Base-by-base conservation (phyloP, 768 basidiomycete genomes). In the Hypholoma fasciculare region DNA sequence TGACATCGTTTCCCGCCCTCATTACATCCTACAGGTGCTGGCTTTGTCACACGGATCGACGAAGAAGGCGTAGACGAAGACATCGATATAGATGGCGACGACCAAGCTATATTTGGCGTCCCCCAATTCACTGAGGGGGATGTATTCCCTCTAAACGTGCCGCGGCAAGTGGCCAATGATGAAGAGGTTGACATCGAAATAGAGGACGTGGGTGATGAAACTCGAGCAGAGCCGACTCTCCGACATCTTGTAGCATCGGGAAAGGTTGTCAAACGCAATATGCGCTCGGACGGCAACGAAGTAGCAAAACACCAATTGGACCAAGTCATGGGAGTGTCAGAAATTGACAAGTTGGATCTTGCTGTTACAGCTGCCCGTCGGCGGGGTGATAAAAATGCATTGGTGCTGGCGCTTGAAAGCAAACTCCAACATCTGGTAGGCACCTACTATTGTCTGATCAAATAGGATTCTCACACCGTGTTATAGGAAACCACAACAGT, bases 101-200 rank as follows among this genome's bases (percentile, higher is more conserved):
- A 91, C 66, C 79, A 85, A 54, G 80, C 67, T 3, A 64, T 79
- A 1, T 94, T 84, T 65, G 91, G 91, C 1, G 81, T 82, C 16
- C 78, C 81, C 0, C 92, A 94, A 66, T 94, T 94, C 68, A 87
- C 85, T 9, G 90, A 92, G 69, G 78, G 78, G 2, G 91, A 93
- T 64, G 74, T 92, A 36, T 71, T 89, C 12, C 75, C 74, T 49
- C 68, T 71, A 2, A 63, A 68, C 37, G 54, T 50, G 8, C 59
- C 52, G n/a, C 57, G 63, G 7, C 65, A 39, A 16, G 56, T 63
- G n/a, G 67, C 65, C 23, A 63, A 71, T 19, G 72, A 76, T 5
- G 74, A 71, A 57, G 78, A 80, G 17, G 69, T 68, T 3, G 76
- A 81, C 19, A 67, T 79, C 20, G 79, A 82, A 27, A 74, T 77